Evolutionary conservation across 169 alveolate genomes (phyloP), one percentile per base, ranked within the genome.

Genomic region (Amoebophrya sp.): DNA sequence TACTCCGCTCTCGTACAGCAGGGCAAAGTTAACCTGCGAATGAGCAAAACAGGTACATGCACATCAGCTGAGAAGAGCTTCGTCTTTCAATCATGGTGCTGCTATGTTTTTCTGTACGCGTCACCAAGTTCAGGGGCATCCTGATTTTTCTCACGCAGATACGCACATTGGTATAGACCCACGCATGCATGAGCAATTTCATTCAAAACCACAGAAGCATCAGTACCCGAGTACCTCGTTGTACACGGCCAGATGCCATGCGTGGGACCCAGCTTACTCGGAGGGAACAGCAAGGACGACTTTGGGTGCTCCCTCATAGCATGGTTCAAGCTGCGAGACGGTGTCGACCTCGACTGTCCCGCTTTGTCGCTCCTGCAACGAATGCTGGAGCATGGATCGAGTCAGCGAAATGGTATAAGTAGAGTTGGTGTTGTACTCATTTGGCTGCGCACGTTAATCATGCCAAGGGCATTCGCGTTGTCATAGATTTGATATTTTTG

Each of bases 371-470:
- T 66, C 10, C 83, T 66, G 38, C 29, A 25, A 25, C 83, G 83
- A 25, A 66, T 66, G 83, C 83, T 66, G 32, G 83, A 66, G 38
- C 83, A 66, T 2, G 32, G 32, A 2, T 66, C 39, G 32, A 66
- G 83, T n/a, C 83, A 66, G 35, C 83, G 83, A n/a, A 0, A 66
- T 66, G 83, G 83, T 66, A 66, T 41, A n/a, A n/a, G n/a, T n/a
- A n/a, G n/a, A n/a, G n/a, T n/a, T n/a, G n/a, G n/a, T n/a, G n/a
- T n/a, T n/a, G n/a, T n/a, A n/a, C n/a, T n/a, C n/a, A n/a, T n/a
- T n/a, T n/a, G n/a, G n/a, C n/a, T n/a, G n/a, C n/a, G n/a, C n/a
- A n/a, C n/a, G n/a, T n/a, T n/a, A n/a, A n/a, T n/a, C n/a, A n/a
- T n/a, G n/a, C n/a, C n/a, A n/a, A n/a, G n/a, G n/a, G n/a, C n/a